Evolutionary conservation across 768 basidiomycete genomes (phyloP), one percentile per base, ranked within the genome.

Genomic region (Leccinum boreale): DNA sequence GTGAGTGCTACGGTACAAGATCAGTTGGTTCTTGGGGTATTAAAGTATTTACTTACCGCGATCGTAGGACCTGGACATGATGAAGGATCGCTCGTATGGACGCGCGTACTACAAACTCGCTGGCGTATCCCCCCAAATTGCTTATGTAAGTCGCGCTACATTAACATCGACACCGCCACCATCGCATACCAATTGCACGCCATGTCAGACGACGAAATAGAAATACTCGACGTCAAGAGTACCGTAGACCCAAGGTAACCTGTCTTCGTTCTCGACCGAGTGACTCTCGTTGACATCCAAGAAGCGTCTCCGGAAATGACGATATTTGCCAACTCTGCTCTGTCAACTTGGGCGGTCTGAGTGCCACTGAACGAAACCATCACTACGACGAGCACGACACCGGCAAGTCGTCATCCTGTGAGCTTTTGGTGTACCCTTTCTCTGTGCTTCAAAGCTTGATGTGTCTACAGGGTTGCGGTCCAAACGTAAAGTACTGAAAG

Each of bases 11-110:
- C 3, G 26, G 52, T 23, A 35, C 52, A 28, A 36, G n/a, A 59
- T 62, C 52, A 67, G 62, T 39, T 26, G 1, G 7, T 14, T 4
- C 11, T 12, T 46, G 5, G 7, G 11, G 4, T 1, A 44, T 6
- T 3, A 6, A 28, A n/a, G n/a, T 4, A n/a, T 15, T 5, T 52
- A 28, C 79, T 49, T 70, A 94, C 94, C 94, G 85, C 94, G 89
- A 86, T 97, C 94, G 79, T 97, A 97, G 33, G 92, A 95, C 80
- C 94, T 90, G 57, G 94, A 92, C 90, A 92, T 92, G 59, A 17
- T 49, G 51, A 57, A 42, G 59, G 65, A 58, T 60, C 15, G 39
- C 28, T 45, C 48, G 61, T 62, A 57, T 58, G 73, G 68, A 84
- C 84, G 80, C 83, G 83, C 82, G 83, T 33, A 33, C 31, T 81